Evolutionary conservation across 1,284 basidiomycete genomes (phyloP).

Genomic region (Sporisorium sorghi): DNA sequence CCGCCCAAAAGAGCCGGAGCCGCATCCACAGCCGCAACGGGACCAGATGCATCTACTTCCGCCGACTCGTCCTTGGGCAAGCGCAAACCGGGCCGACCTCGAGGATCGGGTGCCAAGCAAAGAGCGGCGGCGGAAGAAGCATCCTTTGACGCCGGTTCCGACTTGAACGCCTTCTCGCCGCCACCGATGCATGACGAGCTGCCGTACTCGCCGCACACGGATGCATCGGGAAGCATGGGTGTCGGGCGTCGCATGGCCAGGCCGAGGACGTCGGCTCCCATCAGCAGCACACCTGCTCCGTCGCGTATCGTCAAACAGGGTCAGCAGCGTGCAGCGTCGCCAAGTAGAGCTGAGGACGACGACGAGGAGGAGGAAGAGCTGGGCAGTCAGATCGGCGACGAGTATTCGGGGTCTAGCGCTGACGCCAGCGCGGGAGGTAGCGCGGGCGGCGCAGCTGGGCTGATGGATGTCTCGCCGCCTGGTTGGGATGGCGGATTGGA

Average conservation of each 20-base stretch:
- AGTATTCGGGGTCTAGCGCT: conserved; percentile 12
- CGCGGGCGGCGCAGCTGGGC: conserved; percentile 7
- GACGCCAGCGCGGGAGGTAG: conserved; percentile 7
- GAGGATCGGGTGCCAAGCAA: conserved; percentile 25
- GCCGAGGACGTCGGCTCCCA: conserved; percentile 21
- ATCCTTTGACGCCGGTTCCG: conserved; percentile 14
- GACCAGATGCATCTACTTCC: conserved; percentile 21
- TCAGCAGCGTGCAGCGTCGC: neutral
- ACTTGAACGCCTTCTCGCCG: conserved; percentile 5
- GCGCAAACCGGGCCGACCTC: conserved; percentile 25
- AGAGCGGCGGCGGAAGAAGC: conserved; percentile 12
- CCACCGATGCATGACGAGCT: conserved; percentile 3
- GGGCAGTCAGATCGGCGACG: conserved; percentile 31
- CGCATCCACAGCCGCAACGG: conserved; percentile 1
- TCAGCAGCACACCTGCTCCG: conserved; percentile 47
- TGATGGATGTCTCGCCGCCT: conserved; percentile 11
- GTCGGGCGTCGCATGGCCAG: conserved; percentile 22
- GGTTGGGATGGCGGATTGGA: conserved; percentile 21
- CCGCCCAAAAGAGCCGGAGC: conserved; percentile 22
- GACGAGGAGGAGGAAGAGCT: conserved; percentile 15
- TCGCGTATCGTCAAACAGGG: conserved; percentile 23
- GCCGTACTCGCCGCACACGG: conserved; percentile 13
- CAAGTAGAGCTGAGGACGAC: conserved; percentile 12
- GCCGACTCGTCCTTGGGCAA: conserved; percentile 10
- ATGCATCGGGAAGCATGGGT: conserved; percentile 40